Conservation (phyloP, 2,329 filamentous ascomycete genomes). For the Microsporum audouinii region DNA sequence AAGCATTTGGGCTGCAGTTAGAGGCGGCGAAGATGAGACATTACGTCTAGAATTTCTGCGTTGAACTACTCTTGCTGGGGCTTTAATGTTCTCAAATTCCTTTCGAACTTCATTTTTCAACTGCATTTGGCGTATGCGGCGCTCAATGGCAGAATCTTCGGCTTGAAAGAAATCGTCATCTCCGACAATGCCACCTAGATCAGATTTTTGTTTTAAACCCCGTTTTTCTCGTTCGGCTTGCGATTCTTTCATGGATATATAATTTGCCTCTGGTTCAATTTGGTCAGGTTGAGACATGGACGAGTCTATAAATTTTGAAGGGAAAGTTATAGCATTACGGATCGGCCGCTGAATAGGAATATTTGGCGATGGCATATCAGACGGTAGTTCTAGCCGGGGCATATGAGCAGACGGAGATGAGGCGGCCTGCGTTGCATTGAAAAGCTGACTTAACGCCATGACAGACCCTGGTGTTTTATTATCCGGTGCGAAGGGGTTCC, state of each 20-base stretch:
- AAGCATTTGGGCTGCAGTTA: neutral
- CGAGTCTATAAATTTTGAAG: slow-evolving; percentile 25
- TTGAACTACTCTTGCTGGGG: slow-evolving; percentile 20
- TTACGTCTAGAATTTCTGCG: slow-evolving; percentile 9
- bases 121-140: slow-evolving; percentile 23
- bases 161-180: slow-evolving; percentile 29
- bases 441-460: slow-evolving; percentile 39
- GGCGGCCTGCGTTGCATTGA: slow-evolving; percentile 38
- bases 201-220: slow-evolving; percentile 16
- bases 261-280: slow-evolving; percentile 33
- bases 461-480: slow-evolving; percentile 27
- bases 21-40: slow-evolving; percentile 9
- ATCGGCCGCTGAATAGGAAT: slow-evolving; percentile 33
- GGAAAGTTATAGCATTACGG: slow-evolving; percentile 26
- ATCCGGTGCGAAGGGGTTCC: slow-evolving; percentile 32
- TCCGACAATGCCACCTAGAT: neutral
- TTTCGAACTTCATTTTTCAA: slow-evolving; percentile 26
- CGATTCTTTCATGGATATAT: slow-evolving; percentile 38
- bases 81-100: slow-evolving; percentile 28
- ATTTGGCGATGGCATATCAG: slow-evolving; percentile 41
- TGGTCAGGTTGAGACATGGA: slow-evolving; percentile 26
- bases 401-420: slow-evolving; percentile 35
- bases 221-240: slow-evolving; percentile 31
- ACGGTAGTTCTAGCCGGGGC: slow-evolving; percentile 28
- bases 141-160: slow-evolving; percentile 31